Base-by-base conservation (phyloP, 1,284 basidiomycete species). In the Coniferiporia sulphurascens region DNA sequence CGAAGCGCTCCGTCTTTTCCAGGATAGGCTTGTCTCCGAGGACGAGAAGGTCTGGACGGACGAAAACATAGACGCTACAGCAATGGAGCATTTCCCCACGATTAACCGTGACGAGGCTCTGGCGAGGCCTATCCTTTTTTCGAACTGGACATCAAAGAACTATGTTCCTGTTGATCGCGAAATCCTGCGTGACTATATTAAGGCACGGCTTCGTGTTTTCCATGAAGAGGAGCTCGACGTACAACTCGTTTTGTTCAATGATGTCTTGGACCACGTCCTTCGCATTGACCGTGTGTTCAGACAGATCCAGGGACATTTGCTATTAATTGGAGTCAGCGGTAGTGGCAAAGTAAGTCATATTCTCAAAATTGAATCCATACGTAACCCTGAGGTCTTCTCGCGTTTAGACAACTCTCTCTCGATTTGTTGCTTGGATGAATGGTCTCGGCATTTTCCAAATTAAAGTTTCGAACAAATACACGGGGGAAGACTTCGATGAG, bases 381-480 rank as follows among this genome's bases (percentile, higher is more conserved):
- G 10, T 51, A 56, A 51, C 53, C 41, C 50, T 46, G 12, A 57
- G 17, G 21, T 4, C 55, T 21, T 52, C 59, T 38, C 45, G 52
- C 65, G 41, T 55, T 1, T 68, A 97, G 91, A 99, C 97, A 1
- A 99, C 96, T 0, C 76, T 99, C 1, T 97, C 97, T 34, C 88
- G 98, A 57, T 99, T 99, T 72, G 97, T 99, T 46, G 97, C 97
- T 0, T 99, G 97, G 97, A 95, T 99, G 87, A 98, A 99, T 67
- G 97, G 97, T 48, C 79, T 99, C 49, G 95, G 92, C 70, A 95
- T 99, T 65, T 99, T 97, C 82, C 94, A 96, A 70, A 96, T 99
- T 81, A 97, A 98, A 70, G 95, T 98, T 2, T 97, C 95, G 21
- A 98, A 98, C 78, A 95, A 94, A 72, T 99, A 99, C 72, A 97